These are phyloP conservation scores for Suillus americanus DNA, from an alignment of 768 basidiomycete genomes.

Conservation along the genomic window DNA sequence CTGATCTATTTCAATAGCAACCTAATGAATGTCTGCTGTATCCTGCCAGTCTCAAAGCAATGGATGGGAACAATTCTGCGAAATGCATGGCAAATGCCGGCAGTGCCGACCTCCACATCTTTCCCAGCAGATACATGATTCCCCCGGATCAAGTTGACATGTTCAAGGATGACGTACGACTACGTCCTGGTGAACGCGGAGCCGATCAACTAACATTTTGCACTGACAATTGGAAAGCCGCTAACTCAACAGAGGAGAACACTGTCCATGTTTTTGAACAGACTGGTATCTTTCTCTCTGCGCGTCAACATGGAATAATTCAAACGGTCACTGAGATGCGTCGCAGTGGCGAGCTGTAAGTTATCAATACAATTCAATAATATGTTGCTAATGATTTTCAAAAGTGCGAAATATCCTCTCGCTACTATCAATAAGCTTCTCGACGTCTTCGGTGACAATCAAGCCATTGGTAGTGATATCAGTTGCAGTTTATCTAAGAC, in stretches of 20 bases:
- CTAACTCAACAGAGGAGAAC: conserved; percentile 25
- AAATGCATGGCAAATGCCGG: conserved; percentile 27
- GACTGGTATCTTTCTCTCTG: conserved; percentile 36
- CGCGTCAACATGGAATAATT: conserved; percentile 35
- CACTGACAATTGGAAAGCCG: too few relatives aligned
- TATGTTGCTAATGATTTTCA: background rate
- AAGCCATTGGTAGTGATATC: too few relatives aligned
- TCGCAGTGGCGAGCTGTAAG: conserved; percentile 36
- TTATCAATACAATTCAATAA: background rate
- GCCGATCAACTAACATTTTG: too few relatives aligned
- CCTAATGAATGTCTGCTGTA: conserved; percentile 27
- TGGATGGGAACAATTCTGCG: too few relatives aligned
- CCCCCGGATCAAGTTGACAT: conserved; percentile 24
- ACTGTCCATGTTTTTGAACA: conserved; percentile 37
- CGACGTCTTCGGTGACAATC: too few relatives aligned
- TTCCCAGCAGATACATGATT: conserved; percentile 29
- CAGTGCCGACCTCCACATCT: conserved; percentile 16
- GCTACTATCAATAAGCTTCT: too few relatives aligned
- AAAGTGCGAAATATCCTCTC: too few relatives aligned
- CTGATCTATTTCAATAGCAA: background rate
- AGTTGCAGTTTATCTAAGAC: too few relatives aligned
- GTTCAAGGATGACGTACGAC: conserved; percentile 17
- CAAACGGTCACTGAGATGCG: conserved; percentile 34
- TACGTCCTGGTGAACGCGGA: conserved; percentile 1
- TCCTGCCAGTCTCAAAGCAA: conserved; percentile 22